phyloP scores from a whole-genome alignment of 2,329 filamentous ascomycete species.

The Elsinoe batatas region DNA sequence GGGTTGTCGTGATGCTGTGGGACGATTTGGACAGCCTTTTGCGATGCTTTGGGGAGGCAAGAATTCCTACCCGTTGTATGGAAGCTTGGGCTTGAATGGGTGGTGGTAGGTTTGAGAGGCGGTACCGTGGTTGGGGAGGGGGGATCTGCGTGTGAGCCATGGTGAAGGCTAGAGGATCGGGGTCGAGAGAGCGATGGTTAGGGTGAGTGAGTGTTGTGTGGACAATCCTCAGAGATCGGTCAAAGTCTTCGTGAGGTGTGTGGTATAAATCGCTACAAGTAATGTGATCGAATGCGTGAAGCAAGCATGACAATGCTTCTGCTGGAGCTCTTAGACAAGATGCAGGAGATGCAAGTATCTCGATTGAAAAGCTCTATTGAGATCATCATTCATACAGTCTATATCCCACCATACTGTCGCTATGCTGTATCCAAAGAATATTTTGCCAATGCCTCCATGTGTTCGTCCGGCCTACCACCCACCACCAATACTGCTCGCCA shows the following conservation, averaged over 20 bases:
- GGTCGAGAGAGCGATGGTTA: no score
- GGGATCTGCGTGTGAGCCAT: background rate
- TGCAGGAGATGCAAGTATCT: no score
- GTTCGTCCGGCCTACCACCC: conserved; percentile 58
- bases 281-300: no score
- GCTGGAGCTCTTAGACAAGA: no score
- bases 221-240: no score
- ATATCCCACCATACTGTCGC: background rate
- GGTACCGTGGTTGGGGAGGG: background rate
- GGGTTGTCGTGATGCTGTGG: no score
- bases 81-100: background rate
- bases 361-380: no score
- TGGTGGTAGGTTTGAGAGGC: background rate
- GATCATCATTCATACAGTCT: background rate
- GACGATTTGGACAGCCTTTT: no score
- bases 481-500: conserved; percentile 84
- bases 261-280: no score
- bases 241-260: no score
- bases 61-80: conserved; percentile 2
- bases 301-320: no score
- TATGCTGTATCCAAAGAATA: background rate
- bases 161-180: background rate
- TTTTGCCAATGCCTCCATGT: background rate
- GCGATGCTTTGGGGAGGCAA: background rate
- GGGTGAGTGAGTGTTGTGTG: no score